Base-by-base conservation (phyloP, 2,329 filamentous ascomycete genomes). In the Fusarium phyllophilum region DNA sequence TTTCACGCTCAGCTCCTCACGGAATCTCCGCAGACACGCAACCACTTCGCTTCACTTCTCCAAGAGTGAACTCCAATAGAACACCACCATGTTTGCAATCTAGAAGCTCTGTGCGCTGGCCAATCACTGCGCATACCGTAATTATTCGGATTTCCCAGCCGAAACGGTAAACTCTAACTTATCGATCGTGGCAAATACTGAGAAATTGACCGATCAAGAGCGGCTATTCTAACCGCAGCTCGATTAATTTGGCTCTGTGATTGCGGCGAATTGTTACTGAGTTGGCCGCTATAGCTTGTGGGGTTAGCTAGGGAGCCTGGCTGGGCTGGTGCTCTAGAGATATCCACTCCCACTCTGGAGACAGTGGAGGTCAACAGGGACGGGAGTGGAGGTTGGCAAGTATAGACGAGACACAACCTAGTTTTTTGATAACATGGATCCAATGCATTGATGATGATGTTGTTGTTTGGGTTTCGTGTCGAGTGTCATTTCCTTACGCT, bases 1-100 rank as follows among this genome's bases (percentile, higher is more conserved):
- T 55, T 52, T 17, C 33, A 31, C 4, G 3, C 46, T 64, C 65
- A 57, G 34, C 58, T 73, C 70, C 71, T 74, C 70, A 74, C 70
- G 71, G 66, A 26, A 54, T 72, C 71, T 72, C 71, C 71, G 62
- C 71, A 65, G 57, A 51, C 31, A 6, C 42, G 33, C 60, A 65
- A 34, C 66, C 61, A 61, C 34, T 46, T 34, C 65, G 22, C 20
- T 26, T 42, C 33, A 44, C 57, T 58, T 73, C 70, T 63, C 70
- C 67, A 70, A 70, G 13, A 15, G 29, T 8, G 31, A 52, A 70
- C 67, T 58, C 66, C 66, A 73, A 73, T 48, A 44, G 64, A 74
- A 48, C 36, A 51, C 45, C 49, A 68, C 65, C 59, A 72, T 62
- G 13, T 46, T 49, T 31, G 24, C 6, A 48, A 26, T 67, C 45